Percentiles rank a stretch among this genome's conserved stretches.
These are phyloP conservation scores for Podospora pseudoanserina DNA, from an alignment of 495 filamentous ascomycete species.

Conservation along the genomic window DNA sequence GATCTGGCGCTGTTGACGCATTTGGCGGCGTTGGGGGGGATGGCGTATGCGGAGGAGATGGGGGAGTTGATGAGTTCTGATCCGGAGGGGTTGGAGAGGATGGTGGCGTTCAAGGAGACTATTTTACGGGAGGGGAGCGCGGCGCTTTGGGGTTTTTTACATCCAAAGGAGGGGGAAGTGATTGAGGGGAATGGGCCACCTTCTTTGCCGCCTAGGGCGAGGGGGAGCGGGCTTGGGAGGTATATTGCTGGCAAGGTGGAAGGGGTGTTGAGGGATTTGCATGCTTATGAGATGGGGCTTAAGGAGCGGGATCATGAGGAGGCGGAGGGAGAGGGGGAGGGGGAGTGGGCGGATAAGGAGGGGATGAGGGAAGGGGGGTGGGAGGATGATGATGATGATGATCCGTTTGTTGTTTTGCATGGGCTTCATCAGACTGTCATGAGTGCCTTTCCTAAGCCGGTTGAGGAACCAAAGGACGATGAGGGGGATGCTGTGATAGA, in stretches of 20 bases:
- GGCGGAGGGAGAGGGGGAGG: background rate
- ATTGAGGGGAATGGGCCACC: background rate
- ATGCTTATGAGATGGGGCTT: background rate
- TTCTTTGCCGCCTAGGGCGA: background rate
- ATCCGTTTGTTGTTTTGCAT: background rate
- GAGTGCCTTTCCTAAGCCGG: background rate
- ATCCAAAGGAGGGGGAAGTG: background rate
- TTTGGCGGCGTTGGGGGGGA: conserved; percentile 12
- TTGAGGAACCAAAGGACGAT: background rate
- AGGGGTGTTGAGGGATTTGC: background rate
- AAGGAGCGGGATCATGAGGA: background rate
- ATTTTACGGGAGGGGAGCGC: conserved; percentile 19
- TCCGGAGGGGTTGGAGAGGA: conserved; percentile 6
- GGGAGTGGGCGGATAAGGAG: background rate
- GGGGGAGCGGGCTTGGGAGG: background rate
- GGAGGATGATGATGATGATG: background rate
- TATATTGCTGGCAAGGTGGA: conserved; percentile 1
- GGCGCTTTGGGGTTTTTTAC: conserved; percentile 19
- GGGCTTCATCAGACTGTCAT: conserved; percentile 2
- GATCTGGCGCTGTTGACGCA: conserved; percentile 27
- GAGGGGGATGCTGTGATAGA: background rate
- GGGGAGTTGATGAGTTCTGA: background rate
- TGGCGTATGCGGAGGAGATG: conserved; percentile 10
- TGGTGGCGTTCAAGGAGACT: conserved; percentile 22
- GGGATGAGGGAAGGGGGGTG: background rate